Evolutionary conservation across 345 rosid species (phyloP).

Genomic region (Eucalyptus cloeziana): DNA sequence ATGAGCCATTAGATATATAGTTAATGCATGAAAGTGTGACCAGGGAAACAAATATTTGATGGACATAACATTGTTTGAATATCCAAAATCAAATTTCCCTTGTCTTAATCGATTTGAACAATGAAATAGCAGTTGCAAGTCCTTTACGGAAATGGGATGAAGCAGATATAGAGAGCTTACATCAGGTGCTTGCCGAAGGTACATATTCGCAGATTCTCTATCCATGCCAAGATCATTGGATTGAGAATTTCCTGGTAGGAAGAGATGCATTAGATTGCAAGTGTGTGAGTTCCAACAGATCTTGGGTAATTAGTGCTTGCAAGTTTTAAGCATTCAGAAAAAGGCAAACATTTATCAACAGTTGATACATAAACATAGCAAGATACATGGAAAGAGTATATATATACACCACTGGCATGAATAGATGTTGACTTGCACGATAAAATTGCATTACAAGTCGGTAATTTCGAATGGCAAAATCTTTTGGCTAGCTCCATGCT

Average conservation of each 20-base stretch:
- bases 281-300: background rate
- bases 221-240: constrained; percentile 16
- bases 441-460: background rate
- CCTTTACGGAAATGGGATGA: background rate
- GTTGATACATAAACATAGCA: background rate
- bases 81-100: background rate
- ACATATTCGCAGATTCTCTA: constrained; percentile 16
- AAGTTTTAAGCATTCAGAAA: background rate
- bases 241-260: constrained; percentile 37
- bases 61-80: background rate
- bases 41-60: background rate
- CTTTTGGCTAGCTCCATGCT: background rate
- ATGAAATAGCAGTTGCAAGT: background rate
- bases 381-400: background rate
- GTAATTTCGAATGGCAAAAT: background rate
- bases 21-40: background rate
- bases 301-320: background rate
- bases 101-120: background rate
- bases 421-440: background rate
- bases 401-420: background rate
- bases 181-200: constrained; percentile 23
- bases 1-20: background rate
- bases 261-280: background rate
- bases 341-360: background rate
- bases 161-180: constrained; percentile 15